phyloP scores from a whole-genome alignment of 495 filamentous ascomycete genomes.

The Aspergillus coremiiformis region DNA sequence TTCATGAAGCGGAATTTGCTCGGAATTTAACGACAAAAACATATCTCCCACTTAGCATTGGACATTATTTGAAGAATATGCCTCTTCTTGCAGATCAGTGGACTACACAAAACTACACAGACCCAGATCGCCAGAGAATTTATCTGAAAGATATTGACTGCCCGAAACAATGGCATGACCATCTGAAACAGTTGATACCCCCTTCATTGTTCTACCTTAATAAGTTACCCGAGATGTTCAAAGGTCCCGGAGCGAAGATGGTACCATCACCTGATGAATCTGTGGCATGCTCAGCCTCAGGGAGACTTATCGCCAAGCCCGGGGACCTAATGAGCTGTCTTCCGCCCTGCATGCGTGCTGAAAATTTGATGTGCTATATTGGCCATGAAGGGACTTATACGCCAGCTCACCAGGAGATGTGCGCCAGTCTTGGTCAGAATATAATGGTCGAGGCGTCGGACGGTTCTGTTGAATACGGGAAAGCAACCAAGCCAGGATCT shows the following conservation, averaged over 20 bases:
- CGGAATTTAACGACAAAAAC: conserved; percentile 63
- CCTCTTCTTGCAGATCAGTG: conserved; percentile 68
- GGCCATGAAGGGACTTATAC: conserved; percentile 98
- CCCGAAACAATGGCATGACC: conserved; percentile 72
- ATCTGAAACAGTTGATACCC: conserved; percentile 69
- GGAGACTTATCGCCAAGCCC: conserved; percentile 47
- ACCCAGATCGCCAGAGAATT: conserved; percentile 68
- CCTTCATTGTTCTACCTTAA: conserved; percentile 79
- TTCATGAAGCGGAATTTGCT: conserved; percentile 50
- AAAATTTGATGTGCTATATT: conserved; percentile 97
- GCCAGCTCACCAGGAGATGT: conserved; percentile 95
- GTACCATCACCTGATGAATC: not conserved
- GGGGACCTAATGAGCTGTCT: conserved; percentile 93
- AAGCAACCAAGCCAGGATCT: conserved; percentile 68
- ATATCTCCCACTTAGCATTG: conserved; percentile 71
- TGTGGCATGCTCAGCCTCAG: not conserved
- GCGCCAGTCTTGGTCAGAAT: conserved; percentile 89
- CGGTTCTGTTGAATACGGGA: conserved; percentile 46
- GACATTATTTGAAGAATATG: conserved; percentile 84
- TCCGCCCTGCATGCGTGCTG: conserved; percentile 75
- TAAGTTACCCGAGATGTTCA: conserved; percentile 55
- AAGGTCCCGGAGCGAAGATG: conserved; percentile 25
- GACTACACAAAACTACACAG: conserved; percentile 56
- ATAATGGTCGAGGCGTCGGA: conserved; percentile 90
- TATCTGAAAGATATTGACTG: conserved; percentile 97